phyloP scores from a whole-genome alignment of 1,284 basidiomycete species.

The Gomphus bonarii region DNA sequence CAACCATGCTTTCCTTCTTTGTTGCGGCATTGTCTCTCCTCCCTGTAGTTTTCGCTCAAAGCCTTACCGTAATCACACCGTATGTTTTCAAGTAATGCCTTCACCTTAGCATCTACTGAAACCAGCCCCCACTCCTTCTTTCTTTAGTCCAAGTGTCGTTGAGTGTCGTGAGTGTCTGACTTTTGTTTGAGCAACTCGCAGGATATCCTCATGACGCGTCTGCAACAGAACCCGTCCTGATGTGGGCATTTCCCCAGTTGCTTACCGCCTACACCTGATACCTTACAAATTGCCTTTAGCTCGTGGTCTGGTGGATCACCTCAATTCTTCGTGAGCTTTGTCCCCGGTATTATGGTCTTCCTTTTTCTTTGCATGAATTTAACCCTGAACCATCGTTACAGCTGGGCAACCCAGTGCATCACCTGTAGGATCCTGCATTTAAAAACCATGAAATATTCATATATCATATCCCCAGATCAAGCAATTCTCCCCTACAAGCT shows the following conservation, averaged over 20 bases:
- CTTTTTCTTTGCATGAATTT: not conserved
- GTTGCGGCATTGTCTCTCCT: slow-evolving; percentile 36
- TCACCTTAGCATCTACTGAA: not conserved
- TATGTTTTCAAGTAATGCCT: slow-evolving; percentile 25
- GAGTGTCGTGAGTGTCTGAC: slow-evolving; percentile 38
- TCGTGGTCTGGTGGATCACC: slow-evolving; percentile 42
- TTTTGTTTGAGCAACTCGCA: not conserved
- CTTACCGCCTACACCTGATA: not conserved
- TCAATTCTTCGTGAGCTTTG: slow-evolving; percentile 57
- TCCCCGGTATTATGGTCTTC: slow-evolving; percentile 41
- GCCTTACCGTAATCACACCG: slow-evolving; percentile 52
- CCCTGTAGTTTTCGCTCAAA: slow-evolving; percentile 34
- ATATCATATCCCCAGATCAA: slow-evolving; percentile 31
- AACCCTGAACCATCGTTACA: slow-evolving; percentile 18
- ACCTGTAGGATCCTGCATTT: slow-evolving; percentile 31
- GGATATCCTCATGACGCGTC: not conserved
- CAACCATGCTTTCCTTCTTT: not conserved
- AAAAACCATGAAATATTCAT: no score
- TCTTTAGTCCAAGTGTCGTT: slow-evolving; percentile 29
- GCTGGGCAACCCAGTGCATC: slow-evolving; percentile 45
- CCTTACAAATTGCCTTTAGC: not conserved
- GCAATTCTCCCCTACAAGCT: slow-evolving; percentile 37
- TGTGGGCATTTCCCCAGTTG: slow-evolving; percentile 20
- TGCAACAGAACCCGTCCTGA: slow-evolving; percentile 41
- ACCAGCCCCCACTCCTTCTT: not conserved